Conservation (phyloP, 2,329 filamentous ascomycete species). For the Aspergillus versicolor region DNA sequence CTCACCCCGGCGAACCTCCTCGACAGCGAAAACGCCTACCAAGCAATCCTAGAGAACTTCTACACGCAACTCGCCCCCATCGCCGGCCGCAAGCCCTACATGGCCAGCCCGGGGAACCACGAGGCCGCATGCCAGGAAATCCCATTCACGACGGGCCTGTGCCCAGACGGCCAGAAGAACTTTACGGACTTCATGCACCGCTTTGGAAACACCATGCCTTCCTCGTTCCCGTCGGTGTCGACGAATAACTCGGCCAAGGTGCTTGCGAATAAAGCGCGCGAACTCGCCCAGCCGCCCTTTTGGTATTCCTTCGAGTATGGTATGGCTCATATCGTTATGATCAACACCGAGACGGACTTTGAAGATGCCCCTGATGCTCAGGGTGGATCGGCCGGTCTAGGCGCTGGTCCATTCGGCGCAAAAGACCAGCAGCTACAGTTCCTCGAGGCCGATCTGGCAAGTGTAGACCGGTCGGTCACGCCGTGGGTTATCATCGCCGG, state of each 20-base stretch:
- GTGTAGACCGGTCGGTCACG: slow-evolving; percentile 56
- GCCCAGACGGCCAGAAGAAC: slow-evolving; percentile 54
- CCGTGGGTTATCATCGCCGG: slow-evolving; percentile 54
- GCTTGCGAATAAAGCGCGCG: slow-evolving; percentile 47
- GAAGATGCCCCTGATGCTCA: slow-evolving; percentile 48
- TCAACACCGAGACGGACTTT: slow-evolving; percentile 61
- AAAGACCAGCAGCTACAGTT: slow-evolving; percentile 54
- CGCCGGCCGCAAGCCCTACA: slow-evolving; percentile 55
- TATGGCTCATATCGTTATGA: slow-evolving; percentile 55
- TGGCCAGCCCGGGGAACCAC: slow-evolving; percentile 60
- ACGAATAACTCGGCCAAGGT: slow-evolving; percentile 41
- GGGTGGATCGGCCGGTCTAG: slow-evolving; percentile 42
- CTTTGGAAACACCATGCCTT: slow-evolving; percentile 55
- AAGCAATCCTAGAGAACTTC: slow-evolving; percentile 58
- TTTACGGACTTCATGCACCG: slow-evolving; percentile 61
- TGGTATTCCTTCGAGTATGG: slow-evolving; percentile 64
- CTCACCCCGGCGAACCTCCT: slow-evolving; percentile 47
- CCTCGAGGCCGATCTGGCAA: slow-evolving; percentile 55
- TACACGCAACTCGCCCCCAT: slow-evolving; percentile 58
- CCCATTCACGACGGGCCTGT: slow-evolving; percentile 23
- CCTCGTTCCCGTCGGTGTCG: slow-evolving; percentile 52
- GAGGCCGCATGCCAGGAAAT: slow-evolving; percentile 52
- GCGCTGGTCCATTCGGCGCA: slow-evolving; percentile 52
- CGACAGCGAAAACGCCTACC: slow-evolving; percentile 53
- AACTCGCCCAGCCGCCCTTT: slow-evolving; percentile 53